phyloP scores from a whole-genome alignment of 1,284 basidiomycete genomes.

The Malassezia vespertilionis region DNA sequence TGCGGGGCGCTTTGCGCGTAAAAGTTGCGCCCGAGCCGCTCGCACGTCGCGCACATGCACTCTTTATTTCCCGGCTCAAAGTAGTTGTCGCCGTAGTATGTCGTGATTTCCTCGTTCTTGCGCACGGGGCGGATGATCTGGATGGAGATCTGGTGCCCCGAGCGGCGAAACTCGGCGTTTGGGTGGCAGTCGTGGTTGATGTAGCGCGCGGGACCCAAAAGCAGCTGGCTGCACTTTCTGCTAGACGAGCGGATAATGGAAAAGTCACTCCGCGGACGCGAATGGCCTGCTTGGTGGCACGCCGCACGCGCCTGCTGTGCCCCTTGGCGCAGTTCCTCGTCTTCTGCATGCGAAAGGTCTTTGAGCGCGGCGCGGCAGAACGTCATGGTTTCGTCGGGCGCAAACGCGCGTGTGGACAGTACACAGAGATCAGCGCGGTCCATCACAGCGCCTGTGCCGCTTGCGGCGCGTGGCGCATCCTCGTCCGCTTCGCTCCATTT shows the following conservation, averaged over 20 bases:
- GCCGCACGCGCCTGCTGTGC: slow-evolving; percentile 54
- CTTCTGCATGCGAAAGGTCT: slow-evolving; percentile 46
- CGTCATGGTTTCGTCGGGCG: slow-evolving; percentile 61
- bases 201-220: slow-evolving; percentile 82
- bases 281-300: slow-evolving; percentile 54
- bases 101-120: slow-evolving; percentile 71
- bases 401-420: slow-evolving; percentile 64
- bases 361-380: slow-evolving; percentile 57
- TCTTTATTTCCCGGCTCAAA: slow-evolving; percentile 74
- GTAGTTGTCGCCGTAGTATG: slow-evolving; percentile 51
- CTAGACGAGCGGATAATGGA: slow-evolving; percentile 80
- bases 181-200: slow-evolving; percentile 91
- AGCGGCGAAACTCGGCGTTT: slow-evolving; percentile 73
- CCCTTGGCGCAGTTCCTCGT: slow-evolving; percentile 54
- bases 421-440: slow-evolving; percentile 82
- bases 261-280: slow-evolving; percentile 59
- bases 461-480: background rate
- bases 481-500: background rate
- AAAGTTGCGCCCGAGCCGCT: slow-evolving; percentile 60
- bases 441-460: slow-evolving; percentile 18
- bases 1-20: slow-evolving; percentile 11
- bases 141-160: slow-evolving; percentile 78
- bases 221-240: slow-evolving; percentile 80
- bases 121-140: slow-evolving; percentile 67
- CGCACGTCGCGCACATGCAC: slow-evolving; percentile 81